Percentiles rank a stretch among this genome's conserved stretches.
These are phyloP conservation scores for Nakazawaea siamensis DNA, from an alignment of 805 yeast genomes.

Conservation along the genomic window DNA sequence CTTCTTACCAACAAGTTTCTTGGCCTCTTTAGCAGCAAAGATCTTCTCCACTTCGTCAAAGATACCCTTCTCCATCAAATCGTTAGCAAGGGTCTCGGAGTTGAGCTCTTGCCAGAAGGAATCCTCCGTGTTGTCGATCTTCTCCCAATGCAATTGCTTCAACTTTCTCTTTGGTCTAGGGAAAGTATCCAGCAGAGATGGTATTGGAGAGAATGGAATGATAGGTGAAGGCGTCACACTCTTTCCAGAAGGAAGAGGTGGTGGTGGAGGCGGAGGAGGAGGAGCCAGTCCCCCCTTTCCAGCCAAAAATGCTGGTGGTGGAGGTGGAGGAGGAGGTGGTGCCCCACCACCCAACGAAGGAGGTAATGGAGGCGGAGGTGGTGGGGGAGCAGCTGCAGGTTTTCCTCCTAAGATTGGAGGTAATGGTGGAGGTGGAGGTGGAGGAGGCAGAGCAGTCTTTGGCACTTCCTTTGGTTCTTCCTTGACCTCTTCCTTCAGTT, in stretches of 20 bases:
- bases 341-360: constrained; percentile 11
- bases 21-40: constrained; percentile 43
- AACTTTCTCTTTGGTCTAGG: constrained; percentile 71
- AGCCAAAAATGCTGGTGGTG: constrained; percentile 25
- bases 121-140: constrained; percentile 71
- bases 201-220: constrained; percentile 16
- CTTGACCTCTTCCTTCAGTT: not conserved
- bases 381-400: constrained; percentile 16
- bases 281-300: constrained; percentile 22
- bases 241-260: constrained; percentile 13
- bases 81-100: constrained; percentile 35
- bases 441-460: constrained; percentile 5
- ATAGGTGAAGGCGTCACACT: constrained; percentile 20
- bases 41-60: constrained; percentile 54
- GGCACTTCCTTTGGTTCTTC: not conserved
- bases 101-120: constrained; percentile 76
- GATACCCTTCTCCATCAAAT: constrained; percentile 50
- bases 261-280: constrained; percentile 22
- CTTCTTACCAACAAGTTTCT: constrained; percentile 34
- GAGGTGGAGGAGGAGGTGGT: constrained; percentile 24
- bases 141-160: constrained; percentile 97
- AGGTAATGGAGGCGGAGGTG: constrained; percentile 27
- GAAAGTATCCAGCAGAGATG: constrained; percentile 29
- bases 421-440: constrained; percentile 14
- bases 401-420: constrained; percentile 19